These are phyloP conservation scores for Oenanthe sinensis DNA, from an alignment of 129 eudicot species.

Conservation along the genomic window DNA sequence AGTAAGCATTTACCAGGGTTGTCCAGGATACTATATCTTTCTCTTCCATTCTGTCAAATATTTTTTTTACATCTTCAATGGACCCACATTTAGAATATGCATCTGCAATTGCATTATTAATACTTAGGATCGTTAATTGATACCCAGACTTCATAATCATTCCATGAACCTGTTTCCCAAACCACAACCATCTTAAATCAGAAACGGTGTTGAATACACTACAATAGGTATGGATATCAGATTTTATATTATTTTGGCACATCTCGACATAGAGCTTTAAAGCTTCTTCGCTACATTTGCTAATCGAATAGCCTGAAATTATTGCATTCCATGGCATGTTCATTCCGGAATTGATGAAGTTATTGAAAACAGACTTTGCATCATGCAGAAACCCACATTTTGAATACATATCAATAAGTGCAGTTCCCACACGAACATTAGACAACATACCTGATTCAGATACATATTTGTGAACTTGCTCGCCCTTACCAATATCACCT, in stretches of 20 bases:
- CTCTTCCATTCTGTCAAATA: slow-evolving; percentile 24
- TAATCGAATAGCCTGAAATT: slow-evolving; percentile 27
- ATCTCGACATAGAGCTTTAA: slow-evolving; percentile 23
- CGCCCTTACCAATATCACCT: slow-evolving; percentile 29
- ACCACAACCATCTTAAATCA: slow-evolving; percentile 21
- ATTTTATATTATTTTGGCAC: slow-evolving; percentile 27
- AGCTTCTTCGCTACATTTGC: slow-evolving; percentile 23
- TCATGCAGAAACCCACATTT: slow-evolving; percentile 27
- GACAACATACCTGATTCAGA: slow-evolving; percentile 27
- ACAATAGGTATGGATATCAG: slow-evolving; percentile 39
- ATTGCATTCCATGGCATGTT: slow-evolving; percentile 46
- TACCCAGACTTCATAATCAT: slow-evolving; percentile 25
- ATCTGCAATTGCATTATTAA: slow-evolving; percentile 33
- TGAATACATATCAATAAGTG: slow-evolving; percentile 36
- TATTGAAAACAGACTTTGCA: slow-evolving; percentile 30
- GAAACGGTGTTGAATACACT: slow-evolving; percentile 33
- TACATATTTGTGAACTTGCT: slow-evolving; percentile 28
- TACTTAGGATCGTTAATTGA: slow-evolving; percentile 9
- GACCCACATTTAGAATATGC: slow-evolving; percentile 40
- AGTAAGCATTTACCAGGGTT: slow-evolving; percentile 23
- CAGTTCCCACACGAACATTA: slow-evolving; percentile 32
- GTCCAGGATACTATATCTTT: slow-evolving; percentile 42
- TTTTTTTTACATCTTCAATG: slow-evolving; percentile 28
- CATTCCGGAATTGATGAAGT: slow-evolving; percentile 12
- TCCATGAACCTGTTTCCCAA: slow-evolving; percentile 32